phyloP scores from a whole-genome alignment of 768 basidiomycete species.

The Hirschioporus abietinus region DNA sequence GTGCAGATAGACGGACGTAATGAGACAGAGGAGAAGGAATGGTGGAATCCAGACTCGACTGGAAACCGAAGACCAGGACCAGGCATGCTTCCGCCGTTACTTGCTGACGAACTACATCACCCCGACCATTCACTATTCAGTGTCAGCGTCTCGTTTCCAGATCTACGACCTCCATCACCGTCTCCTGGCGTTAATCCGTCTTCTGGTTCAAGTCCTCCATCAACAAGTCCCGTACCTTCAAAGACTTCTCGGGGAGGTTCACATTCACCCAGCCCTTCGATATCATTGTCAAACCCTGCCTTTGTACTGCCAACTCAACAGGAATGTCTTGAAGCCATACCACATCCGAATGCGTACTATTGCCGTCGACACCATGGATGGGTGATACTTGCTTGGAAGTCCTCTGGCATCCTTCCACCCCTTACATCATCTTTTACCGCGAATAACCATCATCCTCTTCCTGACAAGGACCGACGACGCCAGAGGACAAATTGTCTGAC shows the following conservation, averaged over 20 bases:
- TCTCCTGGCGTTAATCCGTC: constrained; percentile 19
- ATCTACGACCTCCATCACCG: constrained; percentile 18
- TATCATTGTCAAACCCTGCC: constrained; percentile 21
- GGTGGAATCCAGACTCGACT: constrained; percentile 57
- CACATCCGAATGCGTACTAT: constrained; percentile 80
- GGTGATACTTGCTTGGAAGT: constrained; percentile 70
- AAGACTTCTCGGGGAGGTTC: constrained; percentile 15
- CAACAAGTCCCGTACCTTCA: constrained; percentile 13
- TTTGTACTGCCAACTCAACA: constrained; percentile 45
- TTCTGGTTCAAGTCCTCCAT: constrained; percentile 15
- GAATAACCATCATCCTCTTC: constrained; percentile 40
- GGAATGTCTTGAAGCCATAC: constrained; percentile 63
- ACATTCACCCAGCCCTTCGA: constrained; percentile 15
- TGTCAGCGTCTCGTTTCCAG: constrained; percentile 39
- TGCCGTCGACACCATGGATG: constrained; percentile 80
- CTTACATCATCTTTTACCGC: constrained; percentile 49
- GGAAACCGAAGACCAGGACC: constrained; percentile 54
- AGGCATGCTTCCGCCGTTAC: constrained; percentile 62
- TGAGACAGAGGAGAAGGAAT: constrained; percentile 53
- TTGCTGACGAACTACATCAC: constrained; percentile 65
- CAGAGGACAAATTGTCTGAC: constrained; percentile 47
- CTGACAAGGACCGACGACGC: constrained; percentile 48
- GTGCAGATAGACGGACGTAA: constrained; percentile 55
- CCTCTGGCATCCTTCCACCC: constrained; percentile 55
- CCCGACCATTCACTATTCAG: constrained; percentile 68